Evolutionary conservation across 2,329 filamentous ascomycete genomes (phyloP).

Genomic region (Aureobasidium sp.): DNA sequence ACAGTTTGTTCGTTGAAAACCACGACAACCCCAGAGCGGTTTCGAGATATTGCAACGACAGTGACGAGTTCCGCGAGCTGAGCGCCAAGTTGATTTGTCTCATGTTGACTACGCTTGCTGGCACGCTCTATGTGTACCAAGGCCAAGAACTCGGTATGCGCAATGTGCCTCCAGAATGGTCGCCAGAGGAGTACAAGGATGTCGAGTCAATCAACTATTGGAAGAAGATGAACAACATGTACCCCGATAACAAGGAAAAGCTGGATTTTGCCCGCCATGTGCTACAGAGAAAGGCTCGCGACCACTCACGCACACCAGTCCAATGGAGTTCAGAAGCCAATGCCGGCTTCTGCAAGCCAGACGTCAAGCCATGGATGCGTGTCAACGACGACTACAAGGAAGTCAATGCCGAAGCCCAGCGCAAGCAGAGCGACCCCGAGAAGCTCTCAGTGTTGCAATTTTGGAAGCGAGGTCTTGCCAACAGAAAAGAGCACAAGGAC

Average conservation of each 20-base stretch:
- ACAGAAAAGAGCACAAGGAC: conserved; percentile 51
- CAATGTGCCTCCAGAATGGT: conserved; percentile 41
- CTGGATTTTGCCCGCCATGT: conserved; percentile 44
- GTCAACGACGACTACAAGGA: conserved; percentile 47
- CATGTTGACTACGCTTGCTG: conserved; percentile 32
- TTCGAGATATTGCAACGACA: conserved; percentile 42
- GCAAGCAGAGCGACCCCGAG: conserved; percentile 18
- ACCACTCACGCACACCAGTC: conserved; percentile 62
- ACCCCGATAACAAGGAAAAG: conserved; percentile 29
- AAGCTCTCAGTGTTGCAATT: conserved; percentile 50
- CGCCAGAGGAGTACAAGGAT: conserved; percentile 43
- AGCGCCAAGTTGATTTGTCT: conserved; percentile 42
- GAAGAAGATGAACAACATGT: conserved; percentile 39
- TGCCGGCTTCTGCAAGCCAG: conserved; percentile 54
- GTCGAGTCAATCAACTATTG: conserved; percentile 53
- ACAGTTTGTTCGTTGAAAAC: conserved; percentile 47
- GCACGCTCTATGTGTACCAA: conserved; percentile 47
- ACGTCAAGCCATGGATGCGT: conserved; percentile 51
- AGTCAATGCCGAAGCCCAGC: conserved; percentile 54
- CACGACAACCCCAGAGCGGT: conserved; percentile 42
- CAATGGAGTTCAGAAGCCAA: conserved; percentile 54
- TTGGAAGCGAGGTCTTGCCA: conserved; percentile 50
- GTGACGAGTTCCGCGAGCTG: conserved; percentile 38
- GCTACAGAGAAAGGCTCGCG: conserved; percentile 50
- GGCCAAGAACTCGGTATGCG: conserved; percentile 46